Evolutionary conservation across 2,329 filamentous ascomycete species (phyloP), one percentile per base, ranked within the genome.

Genomic region (Periconia macrospinosa): DNA sequence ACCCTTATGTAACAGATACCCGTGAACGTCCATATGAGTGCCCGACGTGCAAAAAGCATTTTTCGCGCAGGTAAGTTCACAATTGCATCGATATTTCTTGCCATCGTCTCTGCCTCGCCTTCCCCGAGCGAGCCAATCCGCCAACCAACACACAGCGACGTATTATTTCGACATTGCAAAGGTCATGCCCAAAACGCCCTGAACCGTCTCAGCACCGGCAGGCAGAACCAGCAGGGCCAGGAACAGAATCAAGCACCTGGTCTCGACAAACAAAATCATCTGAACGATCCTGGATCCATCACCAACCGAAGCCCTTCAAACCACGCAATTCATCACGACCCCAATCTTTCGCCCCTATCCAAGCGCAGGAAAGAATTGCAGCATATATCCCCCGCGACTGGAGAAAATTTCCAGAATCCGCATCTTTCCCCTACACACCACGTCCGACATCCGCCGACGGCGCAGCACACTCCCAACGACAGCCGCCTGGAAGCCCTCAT

Each of bases 1-100:
- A 19, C 33, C 23, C 8, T 8, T 27, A 5, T 27, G 23, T 8
- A 41, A 5, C 53, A 83, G 80, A 83, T 64, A 83, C 80, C 20
- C 77, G 81, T 52, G 80, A 83, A 68, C 78, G 79, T 47, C 81
- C 81, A 1, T 83, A 82, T 59, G 76, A 81, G 61, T 83, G 81
- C 60, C 76, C 72, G 54, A 76, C 79, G 48, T 83, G 80, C 63
- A 78, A 81, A 56, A 83, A 83, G 61, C 76, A 79, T 52, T 83
- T 82, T 61, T 81, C 80, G 18, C 72, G 81, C 69, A 83, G 81
- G 81, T 82, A 62, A 61, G 59, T 49, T 48, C 37, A 45, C 35
- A n/a, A n/a, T 54, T 52, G 35, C 50, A 49, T 46, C 11, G 11
- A 37, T n/a, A 13, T 3, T 37, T 37, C 6, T n/a, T 37, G 33